Percentiles rank a stretch among this genome's conserved stretches.
These are phyloP conservation scores for Monilinia fructigena DNA, from an alignment of 2,329 filamentous ascomycete genomes.

Conservation along the genomic window DNA sequence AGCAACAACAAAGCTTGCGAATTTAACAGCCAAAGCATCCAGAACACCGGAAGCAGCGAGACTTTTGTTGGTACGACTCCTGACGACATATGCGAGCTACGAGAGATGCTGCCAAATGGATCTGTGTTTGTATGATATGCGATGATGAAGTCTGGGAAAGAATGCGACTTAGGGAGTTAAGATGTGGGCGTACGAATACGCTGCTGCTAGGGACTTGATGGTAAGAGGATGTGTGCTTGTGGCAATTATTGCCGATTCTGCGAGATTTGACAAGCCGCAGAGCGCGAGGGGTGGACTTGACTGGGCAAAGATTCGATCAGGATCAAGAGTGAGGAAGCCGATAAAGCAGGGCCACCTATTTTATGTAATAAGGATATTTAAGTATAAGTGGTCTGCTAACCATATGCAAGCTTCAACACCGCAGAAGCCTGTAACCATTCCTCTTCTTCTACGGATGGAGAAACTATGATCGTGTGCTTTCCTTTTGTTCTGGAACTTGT, in stretches of 20 bases:
- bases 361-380: slow-evolving; percentile 22
- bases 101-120: slow-evolving; percentile 57
- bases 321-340: slow-evolving; percentile 69
- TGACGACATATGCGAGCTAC: slow-evolving; percentile 63
- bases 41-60: slow-evolving; percentile 72
- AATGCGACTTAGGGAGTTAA: slow-evolving; percentile 64
- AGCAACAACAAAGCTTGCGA: slow-evolving; percentile 69
- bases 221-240: slow-evolving; percentile 50
- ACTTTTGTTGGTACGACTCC: slow-evolving; percentile 66
- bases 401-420: slow-evolving; percentile 80
- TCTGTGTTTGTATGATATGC: slow-evolving; percentile 58
- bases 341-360: slow-evolving; percentile 77
- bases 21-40: slow-evolving; percentile 71
- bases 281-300: slow-evolving; percentile 62
- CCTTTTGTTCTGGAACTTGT: slow-evolving; percentile 43
- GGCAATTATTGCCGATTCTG: slow-evolving; percentile 60
- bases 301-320: slow-evolving; percentile 68
- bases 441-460: slow-evolving; percentile 50
- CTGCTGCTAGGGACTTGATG: slow-evolving; percentile 56
- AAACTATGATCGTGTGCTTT: slow-evolving; percentile 49
- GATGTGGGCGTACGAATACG: slow-evolving; percentile 58
- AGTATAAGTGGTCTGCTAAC: slow-evolving; percentile 50
- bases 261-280: slow-evolving; percentile 71
- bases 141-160: slow-evolving; percentile 57
- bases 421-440: slow-evolving; percentile 77